phyloP scores from a whole-genome alignment of 129 eudicot species.

The Escallonia herrerae region DNA sequence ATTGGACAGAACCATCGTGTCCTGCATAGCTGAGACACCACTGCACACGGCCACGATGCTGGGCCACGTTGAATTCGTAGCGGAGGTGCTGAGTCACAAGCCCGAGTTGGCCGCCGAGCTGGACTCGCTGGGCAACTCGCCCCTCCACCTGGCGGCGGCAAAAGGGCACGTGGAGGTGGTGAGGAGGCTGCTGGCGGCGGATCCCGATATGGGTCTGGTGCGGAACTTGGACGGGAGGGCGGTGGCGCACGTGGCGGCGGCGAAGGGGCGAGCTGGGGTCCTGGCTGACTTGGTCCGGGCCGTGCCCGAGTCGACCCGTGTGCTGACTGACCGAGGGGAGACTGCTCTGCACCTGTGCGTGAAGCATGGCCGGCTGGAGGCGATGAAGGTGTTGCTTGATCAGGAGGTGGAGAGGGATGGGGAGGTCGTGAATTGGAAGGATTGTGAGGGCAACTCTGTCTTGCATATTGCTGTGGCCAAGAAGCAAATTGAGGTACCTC shows the following conservation, averaged over 20 bases:
- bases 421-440: conserved; percentile 13
- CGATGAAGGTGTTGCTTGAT: conserved; percentile 5
- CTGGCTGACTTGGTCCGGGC: conserved; percentile 13
- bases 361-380: conserved; percentile 12
- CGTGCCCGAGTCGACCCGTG: not conserved
- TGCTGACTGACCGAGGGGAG: conserved; percentile 15
- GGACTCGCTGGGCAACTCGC: conserved; percentile 9
- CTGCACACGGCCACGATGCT: conserved; percentile 13
- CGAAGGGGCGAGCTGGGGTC: conserved; percentile 15
- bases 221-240: conserved; percentile 15
- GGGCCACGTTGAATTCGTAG: conserved; percentile 13
- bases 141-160: conserved; percentile 19
- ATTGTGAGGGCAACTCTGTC: conserved; percentile 16
- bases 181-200: conserved; percentile 2
- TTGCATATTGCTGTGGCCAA: conserved; percentile 22
- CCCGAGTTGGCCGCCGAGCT: conserved; percentile 18
- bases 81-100: conserved; percentile 2
- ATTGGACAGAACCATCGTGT: not conserved
- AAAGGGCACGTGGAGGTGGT: conserved; percentile 13
- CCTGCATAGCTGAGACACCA: conserved; percentile 12
- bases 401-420: conserved; percentile 1
- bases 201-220: conserved; percentile 1
- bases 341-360: conserved; percentile 17
- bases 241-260: conserved; percentile 14
- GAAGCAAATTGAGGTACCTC: conserved; percentile 20